A percentile compares a stretch with the other conserved stretches of the same genome.
Conservation (phyloP, 2,329 filamentous ascomycete genomes). For the Boeremia lycopersici region DNA sequence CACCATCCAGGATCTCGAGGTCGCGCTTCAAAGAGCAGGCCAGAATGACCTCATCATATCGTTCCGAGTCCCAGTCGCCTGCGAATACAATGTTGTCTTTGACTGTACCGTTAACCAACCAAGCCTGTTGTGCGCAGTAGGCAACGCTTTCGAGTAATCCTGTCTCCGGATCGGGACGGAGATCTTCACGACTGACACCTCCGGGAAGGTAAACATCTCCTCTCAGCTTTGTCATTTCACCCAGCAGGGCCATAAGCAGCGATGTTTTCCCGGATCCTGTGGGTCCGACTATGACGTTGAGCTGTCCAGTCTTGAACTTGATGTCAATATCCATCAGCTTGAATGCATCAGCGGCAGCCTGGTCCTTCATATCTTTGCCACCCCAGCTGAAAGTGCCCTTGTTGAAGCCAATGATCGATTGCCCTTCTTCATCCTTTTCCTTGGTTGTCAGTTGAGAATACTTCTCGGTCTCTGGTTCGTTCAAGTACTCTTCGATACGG, state of each 20-base stretch:
- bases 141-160: constrained; percentile 89
- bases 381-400: constrained; percentile 91
- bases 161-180: constrained; percentile 80
- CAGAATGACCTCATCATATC: constrained; percentile 86
- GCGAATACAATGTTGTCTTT: constrained; percentile 96
- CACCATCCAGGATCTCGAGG: constrained; percentile 87
- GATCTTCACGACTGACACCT: constrained; percentile 82
- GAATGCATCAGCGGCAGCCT: constrained; percentile 68
- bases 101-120: constrained; percentile 95
- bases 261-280: constrained; percentile 97
- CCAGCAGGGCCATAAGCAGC: constrained; percentile 90
- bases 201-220: constrained; percentile 86
- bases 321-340: constrained; percentile 83
- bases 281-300: constrained; percentile 91
- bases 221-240: constrained; percentile 88
- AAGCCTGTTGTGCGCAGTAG: constrained; percentile 95
- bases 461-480: constrained; percentile 94
- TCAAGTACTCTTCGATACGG: constrained; percentile 91
- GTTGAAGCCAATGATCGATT: constrained; percentile 81
- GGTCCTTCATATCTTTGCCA: constrained; percentile 58
- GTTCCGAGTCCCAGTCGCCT: constrained; percentile 75
- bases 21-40: constrained; percentile 92
- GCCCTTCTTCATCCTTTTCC: constrained; percentile 70
- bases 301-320: constrained; percentile 80
- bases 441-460: constrained; percentile 80